Conservation (phyloP, 2,329 filamentous ascomycete species). For the Fusarium chlamydosporum region DNA sequence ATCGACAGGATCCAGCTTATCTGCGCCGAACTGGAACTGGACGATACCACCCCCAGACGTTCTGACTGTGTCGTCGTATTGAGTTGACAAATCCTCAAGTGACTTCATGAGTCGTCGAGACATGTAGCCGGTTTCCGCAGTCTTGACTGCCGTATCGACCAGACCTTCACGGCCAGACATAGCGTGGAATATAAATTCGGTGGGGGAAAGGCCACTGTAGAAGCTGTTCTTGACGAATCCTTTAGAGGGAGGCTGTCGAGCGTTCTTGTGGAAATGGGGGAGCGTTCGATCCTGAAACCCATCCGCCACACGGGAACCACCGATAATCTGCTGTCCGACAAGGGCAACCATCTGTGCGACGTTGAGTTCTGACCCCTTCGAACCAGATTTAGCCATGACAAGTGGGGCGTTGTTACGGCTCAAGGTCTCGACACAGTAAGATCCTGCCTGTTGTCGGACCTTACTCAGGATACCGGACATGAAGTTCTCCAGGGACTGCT, state of each 20-base stretch:
- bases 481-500: slow-evolving; percentile 90
- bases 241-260: slow-evolving; percentile 92
- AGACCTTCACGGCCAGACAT: slow-evolving; percentile 98
- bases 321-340: slow-evolving; percentile 98
- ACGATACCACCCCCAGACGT: slow-evolving; percentile 91
- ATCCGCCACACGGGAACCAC: slow-evolving; percentile 90
- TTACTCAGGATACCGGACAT: slow-evolving; percentile 93
- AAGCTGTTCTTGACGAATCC: slow-evolving; percentile 98
- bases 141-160: slow-evolving; percentile 99
- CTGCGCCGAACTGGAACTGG: slow-evolving; percentile 97
- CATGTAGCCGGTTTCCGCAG: slow-evolving; percentile 99
- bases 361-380: slow-evolving; percentile 97
- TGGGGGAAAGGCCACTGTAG: slow-evolving; percentile 89
- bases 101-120: slow-evolving; percentile 98
- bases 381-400: slow-evolving; percentile 97
- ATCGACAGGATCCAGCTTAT: slow-evolving; percentile 94
- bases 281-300: slow-evolving; percentile 96
- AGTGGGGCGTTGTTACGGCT: slow-evolving; percentile 93
- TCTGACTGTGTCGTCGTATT: slow-evolving; percentile 94
- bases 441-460: slow-evolving; percentile 91
- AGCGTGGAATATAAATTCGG: slow-evolving; percentile 97
- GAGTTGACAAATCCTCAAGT: slow-evolving; percentile 90
- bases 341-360: slow-evolving; percentile 99
- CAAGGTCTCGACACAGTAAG: slow-evolving; percentile 89
- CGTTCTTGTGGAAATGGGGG: slow-evolving; percentile 95